phyloP scores from a whole-genome alignment of 108 stramenopile genomes.

The Cyclotella cryptica region DNA sequence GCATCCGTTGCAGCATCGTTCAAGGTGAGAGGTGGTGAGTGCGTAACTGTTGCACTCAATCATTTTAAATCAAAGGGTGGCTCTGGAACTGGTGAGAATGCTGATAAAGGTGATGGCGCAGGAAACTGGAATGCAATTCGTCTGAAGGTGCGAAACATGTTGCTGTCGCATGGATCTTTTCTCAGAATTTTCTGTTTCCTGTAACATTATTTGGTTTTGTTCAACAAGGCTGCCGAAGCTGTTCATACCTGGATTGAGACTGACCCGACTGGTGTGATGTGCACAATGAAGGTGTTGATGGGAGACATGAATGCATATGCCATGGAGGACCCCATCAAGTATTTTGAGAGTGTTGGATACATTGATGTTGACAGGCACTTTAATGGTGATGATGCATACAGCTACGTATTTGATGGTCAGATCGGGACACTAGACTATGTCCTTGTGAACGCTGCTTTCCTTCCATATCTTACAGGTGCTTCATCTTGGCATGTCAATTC shows the following conservation, averaged over 20 bases:
- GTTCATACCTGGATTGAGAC: slow-evolving; percentile 36
- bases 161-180: neutral
- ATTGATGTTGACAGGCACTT: slow-evolving; percentile 19
- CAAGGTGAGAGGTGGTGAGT: neutral
- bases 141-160: neutral
- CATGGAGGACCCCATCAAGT: slow-evolving; percentile 38
- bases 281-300: slow-evolving; percentile 18
- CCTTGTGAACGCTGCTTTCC: slow-evolving; percentile 24
- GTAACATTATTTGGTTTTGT: too few species aligned
- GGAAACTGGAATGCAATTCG: slow-evolving; percentile 43
- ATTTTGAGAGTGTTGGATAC: slow-evolving; percentile 31
- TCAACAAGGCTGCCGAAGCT: slow-evolving; percentile 35
- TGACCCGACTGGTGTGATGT: slow-evolving; percentile 36
- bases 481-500: slow-evolving; percentile 49
- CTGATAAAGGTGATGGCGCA: slow-evolving; percentile 43
- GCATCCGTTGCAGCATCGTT: slow-evolving; percentile 34
- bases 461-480: slow-evolving; percentile 15
- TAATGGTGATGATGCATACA: slow-evolving; percentile 26
- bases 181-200: slow-evolving; percentile 3
- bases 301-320: slow-evolving; percentile 58
- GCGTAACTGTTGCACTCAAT: slow-evolving; percentile 47
- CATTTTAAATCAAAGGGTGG: slow-evolving; percentile 56
- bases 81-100: slow-evolving; percentile 24
- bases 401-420: slow-evolving; percentile 52
- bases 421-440: slow-evolving; percentile 54